A percentile compares a stretch with the other conserved stretches of the same genome.
These are phyloP conservation scores for Polygonum aviculare DNA, from an alignment of 148 eudicot species.

Conservation along the genomic window DNA sequence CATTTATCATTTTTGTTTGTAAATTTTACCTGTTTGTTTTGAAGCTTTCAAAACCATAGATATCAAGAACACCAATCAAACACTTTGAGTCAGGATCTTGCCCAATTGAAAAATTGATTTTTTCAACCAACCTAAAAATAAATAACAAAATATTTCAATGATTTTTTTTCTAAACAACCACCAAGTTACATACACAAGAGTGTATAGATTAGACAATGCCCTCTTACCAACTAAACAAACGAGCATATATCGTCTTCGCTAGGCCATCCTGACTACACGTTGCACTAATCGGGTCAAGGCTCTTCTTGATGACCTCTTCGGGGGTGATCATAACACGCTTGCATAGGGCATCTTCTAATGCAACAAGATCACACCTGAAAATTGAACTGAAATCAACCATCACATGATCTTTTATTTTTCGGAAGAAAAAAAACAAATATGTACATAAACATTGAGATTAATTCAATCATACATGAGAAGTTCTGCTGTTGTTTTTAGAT, in stretches of 20 bases:
- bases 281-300: constrained; percentile 10
- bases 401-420: background rate
- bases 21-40: constrained; percentile 68
- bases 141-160: constrained; percentile 6
- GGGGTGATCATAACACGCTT: constrained; percentile 12
- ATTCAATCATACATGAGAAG: constrained; percentile 14
- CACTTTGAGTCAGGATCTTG: constrained; percentile 84
- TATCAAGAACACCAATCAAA: constrained; percentile 97
- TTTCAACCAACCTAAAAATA: constrained; percentile 78
- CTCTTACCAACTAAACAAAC: constrained; percentile 73
- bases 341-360: constrained; percentile 9
- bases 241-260: constrained; percentile 71
- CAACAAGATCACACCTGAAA: constrained; percentile 11
- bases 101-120: constrained; percentile 81
- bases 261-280: constrained; percentile 77
- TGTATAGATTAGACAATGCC: background rate
- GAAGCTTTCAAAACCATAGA: constrained; percentile 98
- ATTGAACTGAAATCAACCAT: background rate
- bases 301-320: constrained; percentile 8
- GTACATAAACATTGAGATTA: background rate
- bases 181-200: background rate
- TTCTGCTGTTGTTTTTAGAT: constrained; percentile 15
- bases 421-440: background rate
- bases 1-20: background rate
- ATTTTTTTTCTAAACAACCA: background rate